These are phyloP conservation scores for Phytopythium vexans DNA, from an alignment of 352 stramenopile species.

Conservation along the genomic window DNA sequence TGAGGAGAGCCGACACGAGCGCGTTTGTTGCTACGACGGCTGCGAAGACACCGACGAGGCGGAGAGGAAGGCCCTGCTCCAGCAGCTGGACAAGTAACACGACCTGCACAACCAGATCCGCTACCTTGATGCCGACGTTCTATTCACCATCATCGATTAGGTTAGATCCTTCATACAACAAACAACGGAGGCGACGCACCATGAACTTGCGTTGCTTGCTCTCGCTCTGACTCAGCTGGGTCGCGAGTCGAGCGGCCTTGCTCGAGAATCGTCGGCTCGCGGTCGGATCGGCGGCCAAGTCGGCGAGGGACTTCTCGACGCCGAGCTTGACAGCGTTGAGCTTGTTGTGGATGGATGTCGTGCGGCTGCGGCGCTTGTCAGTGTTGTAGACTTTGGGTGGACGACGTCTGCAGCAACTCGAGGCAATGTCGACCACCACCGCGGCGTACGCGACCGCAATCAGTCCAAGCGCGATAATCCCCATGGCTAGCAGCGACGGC, in stretches of 20 bases:
- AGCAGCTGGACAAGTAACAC: slow-evolving; percentile 19
- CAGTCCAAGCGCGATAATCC: slow-evolving; percentile 9
- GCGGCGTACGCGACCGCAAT: slow-evolving; percentile 11
- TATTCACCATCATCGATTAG: neutral
- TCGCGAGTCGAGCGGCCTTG: neutral
- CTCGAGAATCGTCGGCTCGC: neutral
- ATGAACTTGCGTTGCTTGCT: neutral
- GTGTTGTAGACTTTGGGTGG: neutral
- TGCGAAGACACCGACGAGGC: slow-evolving; percentile 18
- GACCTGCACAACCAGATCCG: slow-evolving; percentile 15
- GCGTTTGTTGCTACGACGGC: slow-evolving; percentile 16
- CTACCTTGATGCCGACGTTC: slow-evolving; percentile 23
- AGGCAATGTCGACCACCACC: slow-evolving; percentile 11
- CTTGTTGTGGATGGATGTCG: slow-evolving; percentile 1
- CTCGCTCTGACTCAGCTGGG: neutral
- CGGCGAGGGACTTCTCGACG: neutral
- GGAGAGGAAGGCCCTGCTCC: slow-evolving; percentile 11
- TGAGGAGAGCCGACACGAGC: slow-evolving; percentile 6
- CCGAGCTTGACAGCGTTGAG: neutral
- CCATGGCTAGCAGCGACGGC: slow-evolving; percentile 8
- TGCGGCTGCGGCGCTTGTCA: neutral
- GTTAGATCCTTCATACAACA: neutral
- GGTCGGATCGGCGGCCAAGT: neutral
- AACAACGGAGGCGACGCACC: slow-evolving; percentile 2
- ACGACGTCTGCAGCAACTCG: neutral